Conservation (phyloP, 129 eudicot species). For the Flaveria robusta region DNA sequence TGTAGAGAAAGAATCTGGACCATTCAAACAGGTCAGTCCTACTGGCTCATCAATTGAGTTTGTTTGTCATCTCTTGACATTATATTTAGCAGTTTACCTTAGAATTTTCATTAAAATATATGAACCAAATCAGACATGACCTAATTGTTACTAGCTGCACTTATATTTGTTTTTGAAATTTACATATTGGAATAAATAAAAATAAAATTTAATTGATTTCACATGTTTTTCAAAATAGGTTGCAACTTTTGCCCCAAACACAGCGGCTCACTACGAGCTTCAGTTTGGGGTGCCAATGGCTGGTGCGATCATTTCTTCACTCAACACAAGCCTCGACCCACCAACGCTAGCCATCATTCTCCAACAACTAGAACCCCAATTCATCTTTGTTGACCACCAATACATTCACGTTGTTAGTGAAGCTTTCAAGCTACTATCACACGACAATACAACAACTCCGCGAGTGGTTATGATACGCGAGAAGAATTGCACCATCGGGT, state of each 20-base stretch:
- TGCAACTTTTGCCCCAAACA: slow-evolving; percentile 59
- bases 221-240: slow-evolving; percentile 40
- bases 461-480: slow-evolving; percentile 34
- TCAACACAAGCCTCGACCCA: slow-evolving; percentile 61
- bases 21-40: too few species aligned
- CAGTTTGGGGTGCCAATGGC: slow-evolving; percentile 78
- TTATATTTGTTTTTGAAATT: not conserved
- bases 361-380: slow-evolving; percentile 45
- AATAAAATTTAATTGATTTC: not conserved
- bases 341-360: slow-evolving; percentile 42
- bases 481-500: not conserved
- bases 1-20: too few species aligned
- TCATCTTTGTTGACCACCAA: slow-evolving; percentile 51
- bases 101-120: too few species aligned
- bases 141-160: too few species aligned
- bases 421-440: slow-evolving; percentile 30
- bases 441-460: slow-evolving; percentile 24
- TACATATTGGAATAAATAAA: not conserved
- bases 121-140: too few species aligned
- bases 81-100: too few species aligned
- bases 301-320: slow-evolving; percentile 58
- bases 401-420: slow-evolving; percentile 26
- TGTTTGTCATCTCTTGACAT: too few species aligned
- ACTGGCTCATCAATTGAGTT: too few species aligned
- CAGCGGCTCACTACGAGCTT: slow-evolving; percentile 70